These are phyloP conservation scores for Ganoderma lucidum DNA, from an alignment of 1,284 basidiomycete genomes.

Conservation along the genomic window DNA sequence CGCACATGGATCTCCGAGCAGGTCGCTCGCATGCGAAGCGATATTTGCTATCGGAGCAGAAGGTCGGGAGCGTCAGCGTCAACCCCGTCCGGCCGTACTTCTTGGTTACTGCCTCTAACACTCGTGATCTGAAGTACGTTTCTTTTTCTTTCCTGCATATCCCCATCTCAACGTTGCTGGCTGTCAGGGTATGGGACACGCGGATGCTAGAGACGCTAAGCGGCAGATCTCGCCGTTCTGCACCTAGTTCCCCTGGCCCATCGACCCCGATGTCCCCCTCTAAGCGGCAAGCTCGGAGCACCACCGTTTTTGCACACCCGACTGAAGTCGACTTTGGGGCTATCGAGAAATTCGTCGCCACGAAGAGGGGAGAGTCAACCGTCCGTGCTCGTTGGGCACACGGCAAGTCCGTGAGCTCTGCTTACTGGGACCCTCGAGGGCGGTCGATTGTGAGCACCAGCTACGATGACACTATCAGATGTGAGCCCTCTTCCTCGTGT, in stretches of 20 bases:
- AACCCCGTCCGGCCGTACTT: conserved; percentile 75
- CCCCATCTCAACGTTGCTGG: background rate
- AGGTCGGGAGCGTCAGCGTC: conserved; percentile 79
- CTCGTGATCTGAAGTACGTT: conserved; percentile 67
- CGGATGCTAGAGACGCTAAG: conserved; percentile 62
- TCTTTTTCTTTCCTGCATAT: background rate
- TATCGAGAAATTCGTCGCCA: conserved; percentile 56
- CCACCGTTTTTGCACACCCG: conserved; percentile 24
- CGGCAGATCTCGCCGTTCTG: conserved; percentile 35
- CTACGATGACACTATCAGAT: conserved; percentile 76
- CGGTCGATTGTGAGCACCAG: conserved; percentile 80
- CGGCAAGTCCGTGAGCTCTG: conserved; percentile 79
- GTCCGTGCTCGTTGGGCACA: conserved; percentile 73
- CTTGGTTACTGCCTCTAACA: conserved; percentile 78
- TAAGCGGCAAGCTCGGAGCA: conserved; percentile 11
- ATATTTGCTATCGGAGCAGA: conserved; percentile 72
- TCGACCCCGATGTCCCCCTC: conserved; percentile 21
- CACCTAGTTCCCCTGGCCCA: conserved; percentile 18
- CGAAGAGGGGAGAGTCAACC: conserved; percentile 57
- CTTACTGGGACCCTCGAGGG: conserved; percentile 83
- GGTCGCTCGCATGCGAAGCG: conserved; percentile 61
- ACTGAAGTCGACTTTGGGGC: conserved; percentile 58
- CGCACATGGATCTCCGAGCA: conserved; percentile 77
- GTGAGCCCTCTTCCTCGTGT: conserved; percentile 48
- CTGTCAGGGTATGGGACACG: conserved; percentile 77